Evolutionary conservation across 257 asterid species (phyloP).

Genomic region (Capsicum pubescens): DNA sequence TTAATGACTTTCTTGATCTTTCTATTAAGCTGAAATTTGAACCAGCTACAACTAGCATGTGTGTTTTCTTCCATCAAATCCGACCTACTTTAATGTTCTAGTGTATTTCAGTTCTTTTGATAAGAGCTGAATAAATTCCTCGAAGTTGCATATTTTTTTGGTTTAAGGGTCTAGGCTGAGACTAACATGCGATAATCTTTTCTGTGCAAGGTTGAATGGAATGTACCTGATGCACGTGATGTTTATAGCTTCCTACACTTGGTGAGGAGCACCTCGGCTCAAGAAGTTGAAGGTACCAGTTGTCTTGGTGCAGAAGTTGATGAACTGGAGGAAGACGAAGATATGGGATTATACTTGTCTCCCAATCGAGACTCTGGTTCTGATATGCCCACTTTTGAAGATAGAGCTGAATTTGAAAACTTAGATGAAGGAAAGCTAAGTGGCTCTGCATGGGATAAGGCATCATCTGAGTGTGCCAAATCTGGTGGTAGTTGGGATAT

Average conservation of each 20-base stretch:
- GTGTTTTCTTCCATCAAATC: neutral
- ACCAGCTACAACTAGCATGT: constrained; percentile 3
- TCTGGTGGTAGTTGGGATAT: constrained; percentile 37
- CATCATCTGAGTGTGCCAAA: constrained; percentile 28
- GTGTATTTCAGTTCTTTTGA: neutral
- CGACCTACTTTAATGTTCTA: neutral
- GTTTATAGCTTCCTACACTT: constrained; percentile 84
- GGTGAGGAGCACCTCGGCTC: constrained; percentile 63
- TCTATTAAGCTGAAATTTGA: neutral
- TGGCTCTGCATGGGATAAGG: constrained; percentile 44
- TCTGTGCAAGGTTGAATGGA: constrained; percentile 63
- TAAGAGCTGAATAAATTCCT: neutral
- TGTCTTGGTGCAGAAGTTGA: constrained; percentile 88
- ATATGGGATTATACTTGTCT: constrained; percentile 60
- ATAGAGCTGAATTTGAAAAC: constrained; percentile 51
- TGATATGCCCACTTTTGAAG: constrained; percentile 80
- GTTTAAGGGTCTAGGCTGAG: neutral
- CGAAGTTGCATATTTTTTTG: neutral
- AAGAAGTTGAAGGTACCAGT: constrained; percentile 57
- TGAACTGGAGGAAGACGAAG: constrained; percentile 66
- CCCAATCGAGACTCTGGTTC: constrained; percentile 72
- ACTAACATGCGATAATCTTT: constrained; percentile 19
- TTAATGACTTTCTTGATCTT: constrained; percentile 25
- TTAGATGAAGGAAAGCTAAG: constrained; percentile 26
- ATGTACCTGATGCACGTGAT: constrained; percentile 58